Evolutionary conservation across 2,329 filamentous ascomycete species (phyloP).

Genomic region (Phaeosphaeria sp.): DNA sequence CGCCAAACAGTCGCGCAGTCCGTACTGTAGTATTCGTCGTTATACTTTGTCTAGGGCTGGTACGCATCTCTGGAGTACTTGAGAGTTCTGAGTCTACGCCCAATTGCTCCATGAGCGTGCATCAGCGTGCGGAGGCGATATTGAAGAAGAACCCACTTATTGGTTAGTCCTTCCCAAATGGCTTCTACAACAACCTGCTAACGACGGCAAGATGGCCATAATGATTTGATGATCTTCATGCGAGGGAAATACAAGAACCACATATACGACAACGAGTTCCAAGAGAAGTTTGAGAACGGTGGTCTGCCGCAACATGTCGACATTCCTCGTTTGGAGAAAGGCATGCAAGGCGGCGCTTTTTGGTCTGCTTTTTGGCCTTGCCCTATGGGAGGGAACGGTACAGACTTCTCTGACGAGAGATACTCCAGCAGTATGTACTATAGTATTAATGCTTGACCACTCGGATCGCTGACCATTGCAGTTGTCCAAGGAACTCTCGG

Average conservation of each 20-base stretch:
- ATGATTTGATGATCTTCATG: constrained; percentile 82
- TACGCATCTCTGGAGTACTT: neutral
- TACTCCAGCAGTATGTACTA: constrained; percentile 68
- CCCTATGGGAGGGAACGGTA: constrained; percentile 65
- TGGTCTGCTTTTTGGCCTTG: constrained; percentile 89
- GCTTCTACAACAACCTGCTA: constrained; percentile 14
- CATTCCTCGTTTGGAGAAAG: constrained; percentile 73
- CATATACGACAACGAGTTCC: constrained; percentile 76
- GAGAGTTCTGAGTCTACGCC: constrained; percentile 1
- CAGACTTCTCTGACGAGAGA: constrained; percentile 75
- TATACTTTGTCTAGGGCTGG: constrained; percentile 3
- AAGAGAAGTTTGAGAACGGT: constrained; percentile 74
- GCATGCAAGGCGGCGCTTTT: constrained; percentile 83
- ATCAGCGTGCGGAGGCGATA: constrained; percentile 44
- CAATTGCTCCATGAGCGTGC: constrained; percentile 21
- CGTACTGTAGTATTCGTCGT: constrained; percentile 10
- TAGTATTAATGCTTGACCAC: neutral
- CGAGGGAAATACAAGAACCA: constrained; percentile 73
- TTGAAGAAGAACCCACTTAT: constrained; percentile 50
- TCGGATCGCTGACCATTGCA: constrained; percentile 32
- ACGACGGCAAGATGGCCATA: constrained; percentile 75
- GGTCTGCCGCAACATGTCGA: constrained; percentile 77
- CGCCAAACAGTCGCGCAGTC: constrained; percentile 2
- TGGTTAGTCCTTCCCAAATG: constrained; percentile 32
- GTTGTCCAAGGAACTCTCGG: constrained; percentile 72